Conservation (phyloP, 176 grass and related monocot species). For the Saccharum spontaneum region DNA sequence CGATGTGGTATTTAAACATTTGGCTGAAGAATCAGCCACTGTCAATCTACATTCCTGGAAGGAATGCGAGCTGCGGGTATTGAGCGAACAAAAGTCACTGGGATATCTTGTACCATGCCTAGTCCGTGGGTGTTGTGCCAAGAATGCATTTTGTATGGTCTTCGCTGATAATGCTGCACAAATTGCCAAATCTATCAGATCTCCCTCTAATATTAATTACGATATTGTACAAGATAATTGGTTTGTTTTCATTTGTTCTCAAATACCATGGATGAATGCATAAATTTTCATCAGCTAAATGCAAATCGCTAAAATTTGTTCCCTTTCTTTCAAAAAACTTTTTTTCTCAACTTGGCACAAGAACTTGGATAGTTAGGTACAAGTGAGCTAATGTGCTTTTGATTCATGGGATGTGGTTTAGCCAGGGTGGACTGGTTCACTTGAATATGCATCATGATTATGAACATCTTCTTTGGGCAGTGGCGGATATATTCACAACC, state of each 20-base stretch:
- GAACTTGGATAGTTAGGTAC: neutral
- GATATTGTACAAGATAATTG: conserved; percentile 17
- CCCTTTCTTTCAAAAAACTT: neutral
- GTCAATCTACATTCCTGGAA: conserved; percentile 56
- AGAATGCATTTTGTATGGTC: conserved; percentile 73
- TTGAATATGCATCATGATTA: neutral
- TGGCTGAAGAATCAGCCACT: conserved; percentile 70
- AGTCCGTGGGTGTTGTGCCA: conserved; percentile 60
- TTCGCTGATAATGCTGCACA: conserved; percentile 92
- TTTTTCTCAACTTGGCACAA: neutral
- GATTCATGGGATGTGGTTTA: neutral
- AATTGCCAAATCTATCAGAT: conserved; percentile 77
- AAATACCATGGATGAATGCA: conserved; percentile 8
- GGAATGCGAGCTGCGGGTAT: conserved; percentile 49
- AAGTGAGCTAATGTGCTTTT: neutral
- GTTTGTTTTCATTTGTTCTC: conserved; percentile 14
- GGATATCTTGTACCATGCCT: conserved; percentile 65
- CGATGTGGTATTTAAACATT: conserved; percentile 54
- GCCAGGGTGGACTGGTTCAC: neutral
- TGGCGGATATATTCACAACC: neutral
- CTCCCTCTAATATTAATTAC: conserved; percentile 32
- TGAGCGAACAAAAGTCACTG: conserved; percentile 58
- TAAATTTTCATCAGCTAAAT: conserved; percentile 19
- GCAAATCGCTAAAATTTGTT: neutral
- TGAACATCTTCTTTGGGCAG: neutral